Base-by-base conservation (phyloP, 495 filamentous ascomycete species). In the Aspergillus baeticus region DNA sequence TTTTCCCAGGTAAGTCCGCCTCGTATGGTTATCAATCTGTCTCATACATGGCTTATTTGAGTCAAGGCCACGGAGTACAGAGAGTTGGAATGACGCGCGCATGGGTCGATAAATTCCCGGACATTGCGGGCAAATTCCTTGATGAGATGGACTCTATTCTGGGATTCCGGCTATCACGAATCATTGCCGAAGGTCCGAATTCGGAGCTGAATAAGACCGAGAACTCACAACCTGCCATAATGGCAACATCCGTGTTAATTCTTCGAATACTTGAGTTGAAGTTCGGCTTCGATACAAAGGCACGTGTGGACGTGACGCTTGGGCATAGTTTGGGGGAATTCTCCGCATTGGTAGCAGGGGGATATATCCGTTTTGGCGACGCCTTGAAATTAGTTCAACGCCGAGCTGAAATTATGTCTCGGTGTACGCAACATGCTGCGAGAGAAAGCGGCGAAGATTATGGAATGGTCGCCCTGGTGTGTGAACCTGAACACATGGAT, bases 281-380 rank as follows among this genome's bases (percentile, higher is more conserved):
- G 43, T 96, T 92, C 60, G 86, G 80, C 13, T 96, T 98, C 69
- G 72, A 84, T 41, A 81, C 82, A 7, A 68, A 73, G 8, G 82
- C 89, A 29, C 73, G 87, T 17, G 84, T 87, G 2, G 88, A 96
- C 67, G 83, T 93, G 29, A 89, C 89, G 0, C 82, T 98, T 33
- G 94, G 94, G 5, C 94, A 98, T 71, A 95, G 90, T 2, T 77
- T 98, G n/a, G 94, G 94, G 21, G 94, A 98, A 64, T 98, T 96
- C 63, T 88, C 94, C 8, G 92, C 93, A 1, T 75, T 98, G 50
- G 91, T 96, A 2, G 87, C 90, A 0, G 88, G 84, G 18, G 88
- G 88, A 2, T 88, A 91, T 69, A 74, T 98, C 21, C 60, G 77
- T 21, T 93, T 94, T 64, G 64, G 81, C 15, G 91, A 96, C 67